Base-by-base conservation (phyloP, 2,329 filamentous ascomycete species). In the Xylariaceae sp. region DNA sequence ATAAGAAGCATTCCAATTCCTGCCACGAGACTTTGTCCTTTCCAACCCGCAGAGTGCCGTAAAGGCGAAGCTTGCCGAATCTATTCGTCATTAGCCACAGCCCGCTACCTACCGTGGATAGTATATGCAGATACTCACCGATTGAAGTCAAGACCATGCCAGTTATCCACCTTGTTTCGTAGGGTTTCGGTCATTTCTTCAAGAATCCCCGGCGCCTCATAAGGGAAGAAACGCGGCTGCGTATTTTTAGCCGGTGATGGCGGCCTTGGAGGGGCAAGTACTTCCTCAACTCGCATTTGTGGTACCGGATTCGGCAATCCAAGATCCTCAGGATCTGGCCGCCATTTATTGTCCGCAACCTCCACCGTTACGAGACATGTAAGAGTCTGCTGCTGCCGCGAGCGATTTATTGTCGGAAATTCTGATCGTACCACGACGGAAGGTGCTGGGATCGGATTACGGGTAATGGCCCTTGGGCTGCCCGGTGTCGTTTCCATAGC, bases 21-120 rank as follows among this genome's bases (percentile, higher is more conserved):
- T 99, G 95, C 95, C 95, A 99, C 6, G 93, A 93, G 63, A 94
- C 83, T 65, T 92, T 92, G 74, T 99, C 95, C 76, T 99, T 99
- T 67, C 95, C 95, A 19, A 99, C 95, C 50, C 91, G 88, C 55
- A 99, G 86, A 2, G 89, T 93, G 24, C 92, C 94, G 69, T 96
- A 93, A 28, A 98, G 79, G 28, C 93, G 87, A 64, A 99, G 82
- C 71, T 95, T 96, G 61, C 95, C 95, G 71, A 99, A 99, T 63
- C 90, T 90, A 65, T 44, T 40, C 41, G 28, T 12, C 43, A 64
- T 77, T 65, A 77, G 72, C 53, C 23, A 50, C 12, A n/a, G 19
- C 26, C 14, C 5, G 17, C 8, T 17, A 45, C 40, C 3, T 6
- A 26, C 14, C 43, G 17, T 24, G 37, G 29, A 53, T 26, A 28